Conservation (phyloP, 2,329 filamentous ascomycete genomes). For the Trichoderma aggressivum region DNA sequence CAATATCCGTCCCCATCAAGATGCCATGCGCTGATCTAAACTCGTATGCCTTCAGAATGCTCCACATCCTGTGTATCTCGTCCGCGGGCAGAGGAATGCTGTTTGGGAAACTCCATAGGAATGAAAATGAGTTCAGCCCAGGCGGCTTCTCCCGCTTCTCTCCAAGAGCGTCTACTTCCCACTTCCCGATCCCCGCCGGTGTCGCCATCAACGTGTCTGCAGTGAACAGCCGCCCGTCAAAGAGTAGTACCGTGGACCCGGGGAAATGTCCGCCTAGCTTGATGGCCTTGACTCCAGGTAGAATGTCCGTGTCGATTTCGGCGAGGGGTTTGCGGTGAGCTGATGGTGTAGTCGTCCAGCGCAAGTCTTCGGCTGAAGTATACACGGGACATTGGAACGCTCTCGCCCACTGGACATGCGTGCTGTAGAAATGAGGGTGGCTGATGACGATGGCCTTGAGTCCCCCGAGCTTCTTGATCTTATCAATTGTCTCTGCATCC, state of each 20-base stretch:
- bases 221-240: conserved; percentile 60
- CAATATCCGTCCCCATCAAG: conserved; percentile 62
- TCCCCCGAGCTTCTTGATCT: conserved; percentile 60
- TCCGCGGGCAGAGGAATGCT: conserved; percentile 66
- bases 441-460: conserved; percentile 70
- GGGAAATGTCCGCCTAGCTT: conserved; percentile 79
- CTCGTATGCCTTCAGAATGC: conserved; percentile 55
- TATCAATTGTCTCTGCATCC: conserved; percentile 58
- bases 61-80: conserved; percentile 67
- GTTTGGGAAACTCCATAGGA: conserved; percentile 77
- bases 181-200: conserved; percentile 51
- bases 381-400: conserved; percentile 70
- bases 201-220: conserved; percentile 76
- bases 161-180: conserved; percentile 42
- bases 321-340: conserved; percentile 46
- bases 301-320: conserved; percentile 40
- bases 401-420: conserved; percentile 69
- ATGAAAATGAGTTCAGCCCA: conserved; percentile 56
- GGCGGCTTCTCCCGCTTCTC: conserved; percentile 35
- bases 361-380: conserved; percentile 59
- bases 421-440: conserved; percentile 81
- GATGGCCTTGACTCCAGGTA: conserved; percentile 55
- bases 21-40: conserved; percentile 67
- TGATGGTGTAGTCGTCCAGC: conserved; percentile 57
- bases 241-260: conserved; percentile 66